Base-by-base conservation (phyloP, 305 asterid genomes). In the Lippia alba region DNA sequence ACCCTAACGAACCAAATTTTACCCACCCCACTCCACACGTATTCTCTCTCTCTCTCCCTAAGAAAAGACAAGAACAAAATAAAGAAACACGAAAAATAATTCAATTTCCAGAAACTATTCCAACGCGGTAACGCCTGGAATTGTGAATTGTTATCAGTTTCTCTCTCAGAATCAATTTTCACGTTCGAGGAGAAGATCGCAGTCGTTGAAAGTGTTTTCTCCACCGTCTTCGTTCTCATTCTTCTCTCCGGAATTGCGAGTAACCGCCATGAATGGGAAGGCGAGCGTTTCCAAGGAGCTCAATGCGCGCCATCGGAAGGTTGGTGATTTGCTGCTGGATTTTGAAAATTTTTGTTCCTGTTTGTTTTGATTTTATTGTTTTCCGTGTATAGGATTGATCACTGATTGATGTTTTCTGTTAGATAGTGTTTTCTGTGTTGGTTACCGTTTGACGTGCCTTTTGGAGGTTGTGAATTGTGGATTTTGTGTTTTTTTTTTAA, bases 251-350 rank as follows among this genome's bases (percentile, higher is more conserved):
- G 32, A 69, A 67, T 75, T 64, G 33, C 39, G 56, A 45, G 48
- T 53, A 32, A 24, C 44, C 86, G 65, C 86, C 84, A 95, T 95
- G 99, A 95, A 95, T 56, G 91, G 84, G 89, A 95, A 95, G 81
- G 98, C 99, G 59, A 81, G 72, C 83, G 99, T 95, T 54, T 83
- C 98, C 78, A 95, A 92, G 74, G 99, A 95, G 93, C 99, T 95
- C 64, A 95, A 92, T 75, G 96, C 94, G 69, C 87, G 74, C 84
- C 99, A 95, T 74, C 79, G 98, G 60, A 95, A 95, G 98, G 99
- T 95, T 54, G 55, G 61, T 20, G 0, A 48, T 70, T 67, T 66
- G 46, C 49, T 51, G 14, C 39, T 20, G n/a, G 66, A 63, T 8
- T 73, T 74, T 74, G 34, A 15, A 11, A 9, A 33, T 53, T 74